Evolutionary conservation across 2,329 filamentous ascomycete genomes (phyloP).

Genomic region (Hymenoscyphus fraxineus): DNA sequence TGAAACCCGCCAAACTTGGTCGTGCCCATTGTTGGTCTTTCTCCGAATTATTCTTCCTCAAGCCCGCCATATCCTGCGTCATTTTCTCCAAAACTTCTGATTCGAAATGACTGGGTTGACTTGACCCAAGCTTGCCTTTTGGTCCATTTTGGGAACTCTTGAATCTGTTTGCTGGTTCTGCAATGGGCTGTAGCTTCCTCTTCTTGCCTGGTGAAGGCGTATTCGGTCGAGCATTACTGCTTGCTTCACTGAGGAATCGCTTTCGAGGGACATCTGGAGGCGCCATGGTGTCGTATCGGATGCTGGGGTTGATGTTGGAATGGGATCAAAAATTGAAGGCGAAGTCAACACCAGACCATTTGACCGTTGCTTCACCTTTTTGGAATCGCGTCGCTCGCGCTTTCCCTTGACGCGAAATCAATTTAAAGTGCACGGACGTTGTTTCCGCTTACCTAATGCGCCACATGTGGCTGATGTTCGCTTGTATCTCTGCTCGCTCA

Average conservation of each 20-base stretch:
- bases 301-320: neutral
- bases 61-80: constrained; percentile 82
- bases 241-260: constrained; percentile 66
- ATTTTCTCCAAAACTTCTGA: constrained; percentile 92
- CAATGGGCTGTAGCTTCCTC: constrained; percentile 70
- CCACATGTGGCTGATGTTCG: neutral
- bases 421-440: neutral
- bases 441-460: neutral
- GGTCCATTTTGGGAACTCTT: constrained; percentile 60
- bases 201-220: constrained; percentile 54
- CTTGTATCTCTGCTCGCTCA: too few relatives aligned
- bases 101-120: constrained; percentile 83
- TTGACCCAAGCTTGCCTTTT: constrained; percentile 63
- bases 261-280: constrained; percentile 59
- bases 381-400: neutral
- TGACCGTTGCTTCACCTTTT: neutral
- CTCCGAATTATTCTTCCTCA: constrained; percentile 84
- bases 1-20: constrained; percentile 57
- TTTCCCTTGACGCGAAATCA: neutral
- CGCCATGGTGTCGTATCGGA: constrained; percentile 27
- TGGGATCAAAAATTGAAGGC: neutral
- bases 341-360: neutral
- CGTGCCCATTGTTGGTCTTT: constrained; percentile 90
- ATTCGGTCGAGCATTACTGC: constrained; percentile 57
- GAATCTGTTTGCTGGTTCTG: constrained; percentile 55